Conservation (phyloP, 495 filamentous ascomycete species). For the Bacidia gigantensis region DNA sequence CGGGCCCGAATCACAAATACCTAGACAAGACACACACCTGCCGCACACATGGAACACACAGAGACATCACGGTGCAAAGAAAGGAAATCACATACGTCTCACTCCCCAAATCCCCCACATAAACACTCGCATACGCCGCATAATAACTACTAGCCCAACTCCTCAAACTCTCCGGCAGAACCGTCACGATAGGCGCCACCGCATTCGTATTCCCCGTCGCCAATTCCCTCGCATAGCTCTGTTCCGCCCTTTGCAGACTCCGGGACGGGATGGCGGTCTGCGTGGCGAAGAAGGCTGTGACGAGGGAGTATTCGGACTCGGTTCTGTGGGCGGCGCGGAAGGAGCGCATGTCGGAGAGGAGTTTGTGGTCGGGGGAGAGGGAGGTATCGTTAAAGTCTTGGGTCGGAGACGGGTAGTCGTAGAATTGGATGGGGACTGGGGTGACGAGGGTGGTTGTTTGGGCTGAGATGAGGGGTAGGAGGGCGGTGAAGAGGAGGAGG, state of each 20-base stretch:
- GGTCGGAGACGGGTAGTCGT: too few relatives aligned
- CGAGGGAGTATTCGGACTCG: not conserved
- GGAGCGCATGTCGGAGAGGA: constrained; percentile 3
- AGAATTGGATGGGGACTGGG: too few relatives aligned
- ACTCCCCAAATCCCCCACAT: not conserved
- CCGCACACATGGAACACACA: too few relatives aligned
- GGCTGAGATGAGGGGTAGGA: too few relatives aligned
- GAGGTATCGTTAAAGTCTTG: not conserved
- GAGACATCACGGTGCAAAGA: too few relatives aligned
- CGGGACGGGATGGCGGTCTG: not conserved
- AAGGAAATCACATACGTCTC: not conserved
- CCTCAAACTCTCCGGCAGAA: not conserved
- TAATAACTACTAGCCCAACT: not conserved
- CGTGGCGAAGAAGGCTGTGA: constrained; percentile 2
- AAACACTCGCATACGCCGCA: not conserved
- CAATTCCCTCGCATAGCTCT: not conserved
- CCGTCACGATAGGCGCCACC: not conserved
- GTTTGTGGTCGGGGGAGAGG: constrained; percentile 12
- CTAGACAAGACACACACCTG: too few relatives aligned
- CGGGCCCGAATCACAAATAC: too few relatives aligned
- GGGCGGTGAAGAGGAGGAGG: too few relatives aligned
- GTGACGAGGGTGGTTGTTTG: too few relatives aligned
- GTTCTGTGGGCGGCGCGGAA: not conserved
- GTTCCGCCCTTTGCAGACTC: not conserved
- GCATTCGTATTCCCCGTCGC: not conserved